Conservation (phyloP, 163 green algal genomes). For the Chlamydomonas reinhardtii region DNA sequence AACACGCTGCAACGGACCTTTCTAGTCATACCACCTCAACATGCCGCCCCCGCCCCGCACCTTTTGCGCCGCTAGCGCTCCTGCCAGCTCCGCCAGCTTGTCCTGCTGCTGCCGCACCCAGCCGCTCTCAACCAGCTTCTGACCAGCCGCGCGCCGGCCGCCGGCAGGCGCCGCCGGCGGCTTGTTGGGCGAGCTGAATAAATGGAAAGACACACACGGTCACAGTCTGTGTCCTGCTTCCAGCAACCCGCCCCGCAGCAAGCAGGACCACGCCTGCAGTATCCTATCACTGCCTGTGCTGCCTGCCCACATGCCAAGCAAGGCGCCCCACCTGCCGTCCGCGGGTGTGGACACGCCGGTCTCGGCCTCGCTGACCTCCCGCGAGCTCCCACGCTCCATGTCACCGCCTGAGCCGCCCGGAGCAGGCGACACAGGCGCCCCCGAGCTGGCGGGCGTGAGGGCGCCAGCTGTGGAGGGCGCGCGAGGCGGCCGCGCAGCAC, state of each 20-base stretch:
- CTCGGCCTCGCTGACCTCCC: conserved; percentile 24
- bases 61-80: conserved; percentile 34
- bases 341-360: conserved; percentile 7
- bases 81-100: conserved; percentile 51
- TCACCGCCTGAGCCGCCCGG: neutral
- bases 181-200: conserved; percentile 14
- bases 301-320: too few species aligned
- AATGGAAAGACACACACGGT: too few species aligned
- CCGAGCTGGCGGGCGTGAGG: too few species aligned
- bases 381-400: conserved; percentile 2
- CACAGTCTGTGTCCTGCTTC: too few species aligned
- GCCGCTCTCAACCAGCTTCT: conserved; percentile 25
- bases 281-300: too few species aligned
- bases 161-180: neutral
- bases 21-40: too few species aligned
- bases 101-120: conserved; percentile 60
- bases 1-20: too few species aligned
- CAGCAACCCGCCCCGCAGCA: too few species aligned
- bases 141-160: neutral
- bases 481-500: too few species aligned
- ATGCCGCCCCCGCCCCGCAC: neutral
- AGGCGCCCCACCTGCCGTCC: conserved; percentile 15
- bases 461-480: too few species aligned
- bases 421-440: neutral
- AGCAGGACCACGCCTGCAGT: too few species aligned